A percentile compares a stretch with the other conserved stretches of the same genome.
These are phyloP conservation scores for Lachnellula cervina DNA, from an alignment of 2,329 filamentous ascomycete genomes.

Conservation along the genomic window DNA sequence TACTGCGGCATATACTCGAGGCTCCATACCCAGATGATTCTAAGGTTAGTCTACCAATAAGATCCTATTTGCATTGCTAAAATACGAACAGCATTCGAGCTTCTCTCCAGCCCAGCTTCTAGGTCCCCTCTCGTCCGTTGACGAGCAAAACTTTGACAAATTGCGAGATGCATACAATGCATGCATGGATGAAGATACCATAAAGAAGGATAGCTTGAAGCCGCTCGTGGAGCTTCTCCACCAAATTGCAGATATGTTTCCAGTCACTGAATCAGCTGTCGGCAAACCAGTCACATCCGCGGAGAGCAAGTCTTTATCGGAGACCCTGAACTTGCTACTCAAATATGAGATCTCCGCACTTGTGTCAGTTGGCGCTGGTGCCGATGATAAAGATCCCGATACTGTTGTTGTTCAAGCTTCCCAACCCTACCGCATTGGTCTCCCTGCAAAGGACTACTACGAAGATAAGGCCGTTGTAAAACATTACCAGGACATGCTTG, in stretches of 20 bases:
- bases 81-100: conserved; percentile 40
- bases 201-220: conserved; percentile 49
- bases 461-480: conserved; percentile 47
- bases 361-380: conserved; percentile 24
- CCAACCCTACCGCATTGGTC: conserved; percentile 45
- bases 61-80: conserved; percentile 8
- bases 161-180: conserved; percentile 60
- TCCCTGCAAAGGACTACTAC: conserved; percentile 59
- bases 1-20: conserved; percentile 60
- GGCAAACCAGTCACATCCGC: conserved; percentile 19
- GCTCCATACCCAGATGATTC: conserved; percentile 45
- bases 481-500: conserved; percentile 44
- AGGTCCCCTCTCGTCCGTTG: conserved; percentile 38
- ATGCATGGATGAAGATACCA: conserved; percentile 57
- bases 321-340: conserved; percentile 44
- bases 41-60: conserved; percentile 27
- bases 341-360: conserved; percentile 40
- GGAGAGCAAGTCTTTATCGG: conserved; percentile 35
- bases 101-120: conserved; percentile 42
- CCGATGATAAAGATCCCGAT: conserved; percentile 46
- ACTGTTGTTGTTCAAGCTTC: conserved; percentile 43
- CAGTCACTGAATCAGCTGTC: conserved; percentile 19
- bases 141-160: conserved; percentile 61
- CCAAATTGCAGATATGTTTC: conserved; percentile 44
- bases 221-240: conserved; percentile 55